These are phyloP conservation scores for Coemansia sp. DNA, from an alignment of 192 early-diverging fungal genomes.

Conservation along the genomic window DNA sequence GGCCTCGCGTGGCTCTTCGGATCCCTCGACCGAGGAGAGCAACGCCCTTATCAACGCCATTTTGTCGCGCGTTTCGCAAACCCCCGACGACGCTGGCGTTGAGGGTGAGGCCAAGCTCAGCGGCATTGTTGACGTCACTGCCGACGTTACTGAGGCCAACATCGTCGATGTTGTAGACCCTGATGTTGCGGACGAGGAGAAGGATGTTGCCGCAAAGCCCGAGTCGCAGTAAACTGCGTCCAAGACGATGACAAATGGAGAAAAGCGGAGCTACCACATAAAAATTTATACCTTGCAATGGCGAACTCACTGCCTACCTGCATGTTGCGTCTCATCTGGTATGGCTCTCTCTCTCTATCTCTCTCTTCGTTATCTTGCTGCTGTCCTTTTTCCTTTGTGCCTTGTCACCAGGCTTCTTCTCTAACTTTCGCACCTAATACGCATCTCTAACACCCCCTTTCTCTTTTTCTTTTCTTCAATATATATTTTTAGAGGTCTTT, in stretches of 20 bases:
- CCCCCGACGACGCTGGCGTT: slow-evolving; percentile 11
- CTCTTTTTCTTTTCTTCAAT: background rate
- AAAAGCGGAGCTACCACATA: background rate
- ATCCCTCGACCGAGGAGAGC: slow-evolving; percentile 28
- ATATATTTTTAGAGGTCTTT: background rate
- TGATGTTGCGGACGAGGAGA: slow-evolving; percentile 11
- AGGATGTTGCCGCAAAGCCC: slow-evolving; percentile 16
- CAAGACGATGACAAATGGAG: background rate
- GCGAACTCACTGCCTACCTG: background rate
- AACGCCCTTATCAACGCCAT: slow-evolving; percentile 37
- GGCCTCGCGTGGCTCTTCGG: slow-evolving; percentile 13
- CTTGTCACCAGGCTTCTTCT: background rate
- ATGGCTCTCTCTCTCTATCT: background rate
- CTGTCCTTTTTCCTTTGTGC: background rate
- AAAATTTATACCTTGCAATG: slow-evolving; percentile 1
- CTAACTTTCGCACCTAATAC: background rate
- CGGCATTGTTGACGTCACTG: background rate
- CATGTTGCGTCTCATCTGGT: background rate
- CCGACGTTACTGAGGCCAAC: background rate
- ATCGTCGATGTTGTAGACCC: slow-evolving; percentile 16
- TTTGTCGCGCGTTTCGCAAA: slow-evolving; percentile 22
- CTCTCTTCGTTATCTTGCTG: background rate
- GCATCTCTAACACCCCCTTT: slow-evolving; percentile 2
- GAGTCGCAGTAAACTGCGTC: slow-evolving; percentile 3
- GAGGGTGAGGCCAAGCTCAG: background rate